Conservation (phyloP, 2,329 filamentous ascomycete genomes). For the Aphanocladium album region DNA sequence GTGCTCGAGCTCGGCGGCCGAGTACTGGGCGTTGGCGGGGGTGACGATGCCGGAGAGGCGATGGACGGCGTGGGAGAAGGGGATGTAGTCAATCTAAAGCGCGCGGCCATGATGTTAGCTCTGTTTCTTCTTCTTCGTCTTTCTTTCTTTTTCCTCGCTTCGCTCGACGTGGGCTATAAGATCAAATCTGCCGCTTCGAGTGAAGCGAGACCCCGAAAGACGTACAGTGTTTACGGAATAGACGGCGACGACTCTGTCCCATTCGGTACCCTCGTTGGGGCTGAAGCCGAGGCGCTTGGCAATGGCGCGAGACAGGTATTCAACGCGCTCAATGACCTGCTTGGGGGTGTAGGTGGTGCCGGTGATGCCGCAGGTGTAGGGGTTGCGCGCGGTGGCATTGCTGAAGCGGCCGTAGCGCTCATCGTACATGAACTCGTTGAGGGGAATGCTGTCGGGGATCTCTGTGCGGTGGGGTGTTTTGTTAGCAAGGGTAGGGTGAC, state of each 20-base stretch:
- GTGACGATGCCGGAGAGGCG: constrained; percentile 68
- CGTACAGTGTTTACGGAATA: constrained; percentile 77
- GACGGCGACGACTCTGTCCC: constrained; percentile 73
- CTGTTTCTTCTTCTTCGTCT: neutral
- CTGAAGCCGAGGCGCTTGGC: constrained; percentile 66
- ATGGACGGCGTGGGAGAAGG: constrained; percentile 69
- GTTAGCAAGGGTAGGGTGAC: constrained; percentile 5
- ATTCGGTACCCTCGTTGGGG: constrained; percentile 66
- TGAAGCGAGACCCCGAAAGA: neutral
- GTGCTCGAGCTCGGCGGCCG: constrained; percentile 62
- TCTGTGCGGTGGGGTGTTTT: constrained; percentile 30
- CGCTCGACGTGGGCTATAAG: no score
- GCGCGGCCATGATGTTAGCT: no score
- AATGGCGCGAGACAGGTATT: constrained; percentile 62
- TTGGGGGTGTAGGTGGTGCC: constrained; percentile 60
- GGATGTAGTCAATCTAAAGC: constrained; percentile 65
- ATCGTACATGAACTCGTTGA: constrained; percentile 72
- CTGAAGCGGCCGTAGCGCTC: constrained; percentile 65
- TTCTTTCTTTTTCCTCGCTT: neutral
- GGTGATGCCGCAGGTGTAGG: constrained; percentile 72
- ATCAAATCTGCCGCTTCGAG: neutral
- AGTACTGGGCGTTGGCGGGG: constrained; percentile 72
- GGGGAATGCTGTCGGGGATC: constrained; percentile 67
- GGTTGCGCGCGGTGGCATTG: constrained; percentile 57
- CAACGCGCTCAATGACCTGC: constrained; percentile 61